Evolutionary conservation across 148 eudicot genomes (phyloP), one percentile per base, ranked within the genome.

Genomic region (Fallopia convolvulus): DNA sequence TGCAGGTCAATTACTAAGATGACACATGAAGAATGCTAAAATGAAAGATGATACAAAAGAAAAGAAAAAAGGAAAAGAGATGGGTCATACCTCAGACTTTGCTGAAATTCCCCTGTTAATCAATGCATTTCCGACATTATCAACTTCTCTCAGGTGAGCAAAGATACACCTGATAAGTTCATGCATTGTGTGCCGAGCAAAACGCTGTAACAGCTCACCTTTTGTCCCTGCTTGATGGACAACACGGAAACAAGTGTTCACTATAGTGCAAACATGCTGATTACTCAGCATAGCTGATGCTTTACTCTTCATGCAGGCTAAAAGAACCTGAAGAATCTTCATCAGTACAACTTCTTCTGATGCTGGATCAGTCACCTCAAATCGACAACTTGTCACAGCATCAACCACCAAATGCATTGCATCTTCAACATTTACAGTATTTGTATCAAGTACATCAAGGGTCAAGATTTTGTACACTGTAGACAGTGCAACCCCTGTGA

Each of bases 341-440:
- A 89, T 89, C 76, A 94, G 56, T 72, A 94, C 98, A 11, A 94
- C 98, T 81, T 94, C 98, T 84, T 94, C 98, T 50, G 98, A 92
- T 53, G 90, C 84, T 82, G 98, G 95, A 89, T 94, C 98, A 49
- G 98, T 92, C 78, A 94, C 93, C 85, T 92, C 98, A 88, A 94
- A 94, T 30, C 97, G 87, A 80, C 97, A 92, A 83, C 95, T 89
- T 40, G 98, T 92, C 72, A 90, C 93, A 68, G 95, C 88, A 89
- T 94, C 97, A 82, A 94, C 93, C 74, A 94, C 89, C 84, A 86
- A 82, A 82, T 90, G 89, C 91, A 94, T 83, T 41, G 98, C 95
- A 81, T 94, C 91, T 74, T 87, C 89, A 55, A 92, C 87, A 82
- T 94, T 90, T 36, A 82, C 80, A 47, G 89, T 88, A 74, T 84